Evolutionary conservation across 352 stramenopile species (phyloP).

Genomic region (Globisporangium nunn): DNA sequence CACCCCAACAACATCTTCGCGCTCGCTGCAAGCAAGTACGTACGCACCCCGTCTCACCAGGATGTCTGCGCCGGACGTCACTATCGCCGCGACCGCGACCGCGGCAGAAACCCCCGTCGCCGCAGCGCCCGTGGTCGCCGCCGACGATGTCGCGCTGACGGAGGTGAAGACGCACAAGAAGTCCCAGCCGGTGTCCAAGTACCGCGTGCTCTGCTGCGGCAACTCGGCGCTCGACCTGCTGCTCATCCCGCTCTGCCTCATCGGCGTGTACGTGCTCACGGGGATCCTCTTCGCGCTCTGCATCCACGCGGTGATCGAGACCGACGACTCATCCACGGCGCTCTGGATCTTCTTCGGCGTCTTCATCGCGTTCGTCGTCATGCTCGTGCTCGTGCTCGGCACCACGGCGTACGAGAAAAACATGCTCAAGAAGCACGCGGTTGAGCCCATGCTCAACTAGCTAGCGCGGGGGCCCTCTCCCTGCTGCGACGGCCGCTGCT

Average conservation of each 20-base stretch:
- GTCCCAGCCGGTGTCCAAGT: slow-evolving; percentile 16
- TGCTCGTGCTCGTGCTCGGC: slow-evolving; percentile 56
- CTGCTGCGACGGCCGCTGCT: too few relatives aligned
- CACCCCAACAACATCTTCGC: too few relatives aligned
- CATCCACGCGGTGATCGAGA: slow-evolving; percentile 65
- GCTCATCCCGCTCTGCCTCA: slow-evolving; percentile 56
- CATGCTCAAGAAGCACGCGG: slow-evolving; percentile 39
- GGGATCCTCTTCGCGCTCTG: slow-evolving; percentile 65
- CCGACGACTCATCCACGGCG: slow-evolving; percentile 65
- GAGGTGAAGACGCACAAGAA: slow-evolving; percentile 54
- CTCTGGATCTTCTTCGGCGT: slow-evolving; percentile 79
- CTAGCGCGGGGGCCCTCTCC: background rate
- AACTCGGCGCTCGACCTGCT: slow-evolving; percentile 70
- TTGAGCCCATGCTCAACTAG: slow-evolving; percentile 20
- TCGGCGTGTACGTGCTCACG: slow-evolving; percentile 55
- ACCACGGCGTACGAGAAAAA: slow-evolving; percentile 61
- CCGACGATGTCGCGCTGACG: slow-evolving; percentile 42
- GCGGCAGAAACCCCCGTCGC: background rate
- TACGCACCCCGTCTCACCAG: background rate
- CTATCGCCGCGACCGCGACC: background rate
- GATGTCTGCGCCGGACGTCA: background rate
- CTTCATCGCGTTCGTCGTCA: slow-evolving; percentile 52
- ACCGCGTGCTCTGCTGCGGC: slow-evolving; percentile 55
- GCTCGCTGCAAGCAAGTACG: background rate
- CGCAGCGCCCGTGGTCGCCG: slow-evolving; percentile 7